Conservation (phyloP, 2,329 filamentous ascomycete genomes). For the Cordyceps cicadae region DNA sequence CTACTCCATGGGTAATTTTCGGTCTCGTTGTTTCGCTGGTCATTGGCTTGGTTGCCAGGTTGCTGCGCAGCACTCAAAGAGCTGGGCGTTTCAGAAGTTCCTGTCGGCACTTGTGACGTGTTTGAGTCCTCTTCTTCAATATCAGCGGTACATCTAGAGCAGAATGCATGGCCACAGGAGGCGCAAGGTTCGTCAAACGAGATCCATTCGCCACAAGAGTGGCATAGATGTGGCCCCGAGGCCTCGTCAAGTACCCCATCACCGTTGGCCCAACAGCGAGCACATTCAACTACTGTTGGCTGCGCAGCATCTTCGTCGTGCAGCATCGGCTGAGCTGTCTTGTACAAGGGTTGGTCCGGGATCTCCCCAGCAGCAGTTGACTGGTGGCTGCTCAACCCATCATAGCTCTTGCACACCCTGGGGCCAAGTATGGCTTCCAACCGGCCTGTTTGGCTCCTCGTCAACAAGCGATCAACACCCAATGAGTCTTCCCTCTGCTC, state of each 20-base stretch:
- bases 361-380: neutral
- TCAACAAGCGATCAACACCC: neutral
- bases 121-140: neutral
- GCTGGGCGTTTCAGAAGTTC: neutral
- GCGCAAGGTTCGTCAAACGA: slow-evolving; percentile 32
- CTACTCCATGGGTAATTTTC: neutral
- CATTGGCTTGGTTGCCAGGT: neutral
- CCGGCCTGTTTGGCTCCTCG: neutral
- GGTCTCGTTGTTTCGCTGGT: neutral
- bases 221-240: slow-evolving; percentile 33
- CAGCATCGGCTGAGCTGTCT: neutral
- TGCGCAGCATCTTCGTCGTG: neutral
- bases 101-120: neutral
- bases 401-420: neutral
- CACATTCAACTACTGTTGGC: neutral
- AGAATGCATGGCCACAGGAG: slow-evolving; percentile 44
- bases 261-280: neutral
- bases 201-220: slow-evolving; percentile 39
- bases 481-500: neutral
- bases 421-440: neutral
- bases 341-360: neutral
- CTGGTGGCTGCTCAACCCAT: neutral
- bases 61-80: neutral
- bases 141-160: slow-evolving; percentile 36
- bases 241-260: neutral